Percentiles rank a stretch among this genome's conserved stretches.
Conservation (phyloP, 2,329 filamentous ascomycete genomes). For the Cryphonectria naterciae region DNA sequence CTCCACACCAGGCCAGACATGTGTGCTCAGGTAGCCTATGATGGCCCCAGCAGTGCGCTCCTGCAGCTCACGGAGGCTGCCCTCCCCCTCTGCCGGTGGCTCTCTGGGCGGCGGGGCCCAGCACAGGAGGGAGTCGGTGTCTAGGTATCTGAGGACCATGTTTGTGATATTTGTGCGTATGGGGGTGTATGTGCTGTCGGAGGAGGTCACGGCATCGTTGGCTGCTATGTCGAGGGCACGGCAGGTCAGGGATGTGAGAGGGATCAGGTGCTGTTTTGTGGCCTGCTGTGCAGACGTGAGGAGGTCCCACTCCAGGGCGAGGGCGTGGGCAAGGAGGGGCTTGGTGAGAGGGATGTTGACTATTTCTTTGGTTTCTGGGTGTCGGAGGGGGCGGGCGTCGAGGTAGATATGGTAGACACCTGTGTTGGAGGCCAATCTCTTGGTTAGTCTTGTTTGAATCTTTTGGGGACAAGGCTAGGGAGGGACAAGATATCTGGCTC, state of each 20-base stretch:
- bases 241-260: slow-evolving; percentile 82
- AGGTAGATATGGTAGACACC: slow-evolving; percentile 68
- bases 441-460: slow-evolving; percentile 26
- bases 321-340: slow-evolving; percentile 78
- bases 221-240: slow-evolving; percentile 80
- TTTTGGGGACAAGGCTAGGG: not conserved
- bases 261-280: slow-evolving; percentile 83
- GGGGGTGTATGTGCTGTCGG: slow-evolving; percentile 37
- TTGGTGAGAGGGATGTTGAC: slow-evolving; percentile 76
- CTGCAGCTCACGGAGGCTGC: slow-evolving; percentile 72
- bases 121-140: slow-evolving; percentile 91
- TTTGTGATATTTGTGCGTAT: slow-evolving; percentile 67
- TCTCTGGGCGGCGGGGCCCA: slow-evolving; percentile 67
- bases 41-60: slow-evolving; percentile 70
- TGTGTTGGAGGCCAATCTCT: slow-evolving; percentile 31
- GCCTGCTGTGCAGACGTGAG: slow-evolving; percentile 83
- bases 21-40: slow-evolving; percentile 69
- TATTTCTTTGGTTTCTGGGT: slow-evolving; percentile 71
- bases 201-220: slow-evolving; percentile 59
- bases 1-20: slow-evolving; percentile 82
- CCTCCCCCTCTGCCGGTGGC: slow-evolving; percentile 55
- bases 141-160: slow-evolving; percentile 80
- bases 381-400: slow-evolving; percentile 78
- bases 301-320: slow-evolving; percentile 93
- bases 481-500: not conserved